Percentiles rank a stretch among this genome's conserved stretches.
phyloP scores from a whole-genome alignment of 2,329 filamentous ascomycete genomes.

The Emericellopsis cladophorae region DNA sequence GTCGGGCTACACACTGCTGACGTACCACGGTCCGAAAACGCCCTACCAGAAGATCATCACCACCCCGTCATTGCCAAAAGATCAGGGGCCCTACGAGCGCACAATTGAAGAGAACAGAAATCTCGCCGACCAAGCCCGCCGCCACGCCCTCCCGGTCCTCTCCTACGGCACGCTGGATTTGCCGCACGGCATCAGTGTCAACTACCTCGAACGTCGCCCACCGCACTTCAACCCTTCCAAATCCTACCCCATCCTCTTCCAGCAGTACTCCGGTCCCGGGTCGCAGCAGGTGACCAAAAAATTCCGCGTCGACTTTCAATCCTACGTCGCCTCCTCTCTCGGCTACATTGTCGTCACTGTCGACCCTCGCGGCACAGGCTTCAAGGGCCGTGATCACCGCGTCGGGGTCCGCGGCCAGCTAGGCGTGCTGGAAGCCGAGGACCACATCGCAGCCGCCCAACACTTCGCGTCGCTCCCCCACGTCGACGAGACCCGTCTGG shows the following conservation, averaged over 20 bases:
- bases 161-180: conserved; percentile 78
- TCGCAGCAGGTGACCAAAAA: conserved; percentile 75
- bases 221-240: conserved; percentile 76
- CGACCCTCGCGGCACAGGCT: conserved; percentile 87
- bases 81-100: conserved; percentile 43
- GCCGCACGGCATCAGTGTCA: conserved; percentile 55
- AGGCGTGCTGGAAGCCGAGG: conserved; percentile 71
- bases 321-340: conserved; percentile 72
- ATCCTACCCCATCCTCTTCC: conserved; percentile 89
- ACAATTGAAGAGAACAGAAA: conserved; percentile 66
- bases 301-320: conserved; percentile 80
- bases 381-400: conserved; percentile 71
- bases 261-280: conserved; percentile 88
- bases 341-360: conserved; percentile 93
- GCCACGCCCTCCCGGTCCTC: conserved; percentile 71
- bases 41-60: conserved; percentile 87
- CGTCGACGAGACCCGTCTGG: conserved; percentile 68
- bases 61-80: conserved; percentile 53
- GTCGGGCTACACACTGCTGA: conserved; percentile 72
- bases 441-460: conserved; percentile 85
- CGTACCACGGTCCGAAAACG: conserved; percentile 71
- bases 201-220: conserved; percentile 73
- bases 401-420: conserved; percentile 74
- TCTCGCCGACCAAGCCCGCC: conserved; percentile 56
- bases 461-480: conserved; percentile 73